A percentile compares a stretch with the other conserved stretches of the same genome.
phyloP scores from a whole-genome alignment of 495 filamentous ascomycete genomes.

The Lichina pygmaea region DNA sequence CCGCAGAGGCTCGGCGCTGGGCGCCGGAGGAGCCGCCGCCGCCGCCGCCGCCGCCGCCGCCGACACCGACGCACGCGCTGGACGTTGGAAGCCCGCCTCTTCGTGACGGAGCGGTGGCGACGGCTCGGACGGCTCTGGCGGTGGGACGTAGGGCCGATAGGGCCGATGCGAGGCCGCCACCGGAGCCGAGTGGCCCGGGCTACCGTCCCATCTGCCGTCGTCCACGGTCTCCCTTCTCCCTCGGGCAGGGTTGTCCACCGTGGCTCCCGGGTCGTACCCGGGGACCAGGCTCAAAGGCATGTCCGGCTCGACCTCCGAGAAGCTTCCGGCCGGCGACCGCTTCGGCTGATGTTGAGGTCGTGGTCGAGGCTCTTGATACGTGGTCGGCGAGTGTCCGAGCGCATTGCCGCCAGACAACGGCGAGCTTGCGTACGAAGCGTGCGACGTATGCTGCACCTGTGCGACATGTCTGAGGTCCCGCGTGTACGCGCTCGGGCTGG shows the following conservation, averaged over 20 bases:
- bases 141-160: background rate
- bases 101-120: slow-evolving; percentile 25
- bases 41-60: background rate
- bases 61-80: background rate
- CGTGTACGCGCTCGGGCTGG: too few species aligned
- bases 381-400: too few species aligned
- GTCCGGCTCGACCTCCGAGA: too few species aligned
- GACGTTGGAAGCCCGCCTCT: too few species aligned
- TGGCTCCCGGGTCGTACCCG: slow-evolving; percentile 32
- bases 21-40: background rate
- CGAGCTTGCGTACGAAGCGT: too few species aligned
- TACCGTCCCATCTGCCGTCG: background rate
- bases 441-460: too few species aligned
- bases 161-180: background rate
- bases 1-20: slow-evolving; percentile 19
- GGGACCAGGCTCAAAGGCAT: slow-evolving; percentile 43
- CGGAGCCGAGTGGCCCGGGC: background rate
- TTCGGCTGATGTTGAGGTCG: too few species aligned
- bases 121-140: slow-evolving; percentile 12
- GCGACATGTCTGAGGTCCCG: too few species aligned
- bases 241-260: slow-evolving; percentile 28
- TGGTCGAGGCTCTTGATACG: too few species aligned
- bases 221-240: slow-evolving; percentile 6
- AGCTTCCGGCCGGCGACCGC: too few species aligned
- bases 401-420: too few species aligned